Conservation (phyloP, 768 basidiomycete genomes). For the Calocera viscosa region DNA sequence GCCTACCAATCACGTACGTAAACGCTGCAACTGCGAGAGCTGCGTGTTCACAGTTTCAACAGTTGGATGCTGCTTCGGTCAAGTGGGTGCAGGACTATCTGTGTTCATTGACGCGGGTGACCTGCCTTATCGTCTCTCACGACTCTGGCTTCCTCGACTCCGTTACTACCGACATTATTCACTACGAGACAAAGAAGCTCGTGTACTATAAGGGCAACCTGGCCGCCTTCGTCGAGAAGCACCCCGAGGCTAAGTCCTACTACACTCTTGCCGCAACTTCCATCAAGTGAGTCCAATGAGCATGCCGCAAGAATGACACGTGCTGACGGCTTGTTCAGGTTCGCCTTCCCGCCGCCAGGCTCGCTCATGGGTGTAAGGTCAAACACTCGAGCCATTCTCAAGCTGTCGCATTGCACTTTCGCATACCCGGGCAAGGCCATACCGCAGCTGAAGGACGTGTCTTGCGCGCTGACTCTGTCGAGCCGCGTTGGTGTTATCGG, state of each 20-base stretch:
- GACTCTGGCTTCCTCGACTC: conserved; percentile 97
- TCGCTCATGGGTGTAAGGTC: conserved; percentile 95
- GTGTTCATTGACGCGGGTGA: conserved; percentile 64
- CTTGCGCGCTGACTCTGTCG: conserved; percentile 86
- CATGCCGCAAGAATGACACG: not conserved
- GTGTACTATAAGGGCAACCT: conserved; percentile 91
- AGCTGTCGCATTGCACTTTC: conserved; percentile 81
- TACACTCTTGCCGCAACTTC: conserved; percentile 89
- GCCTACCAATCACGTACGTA: conserved; percentile 81
- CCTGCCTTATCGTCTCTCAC: conserved; percentile 89
- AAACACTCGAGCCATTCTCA: conserved; percentile 89
- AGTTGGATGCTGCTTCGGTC: conserved; percentile 52
- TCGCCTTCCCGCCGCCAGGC: conserved; percentile 90
- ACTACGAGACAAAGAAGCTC: conserved; percentile 94
- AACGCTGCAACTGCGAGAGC: conserved; percentile 4
- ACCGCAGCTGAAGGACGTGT: conserved; percentile 77
- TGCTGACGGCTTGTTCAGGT: conserved; percentile 25
- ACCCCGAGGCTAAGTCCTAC: conserved; percentile 91
- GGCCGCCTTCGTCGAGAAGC: conserved; percentile 73
- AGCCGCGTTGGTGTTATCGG: conserved; percentile 87
- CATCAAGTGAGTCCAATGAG: conserved; percentile 42
- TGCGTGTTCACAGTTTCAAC: conserved; percentile 16
- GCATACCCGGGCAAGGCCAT: conserved; percentile 75
- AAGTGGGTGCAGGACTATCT: conserved; percentile 87
- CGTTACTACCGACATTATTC: conserved; percentile 92